Conservation (phyloP, 2,329 filamentous ascomycete genomes). For the Penicillium oxalicum region DNA sequence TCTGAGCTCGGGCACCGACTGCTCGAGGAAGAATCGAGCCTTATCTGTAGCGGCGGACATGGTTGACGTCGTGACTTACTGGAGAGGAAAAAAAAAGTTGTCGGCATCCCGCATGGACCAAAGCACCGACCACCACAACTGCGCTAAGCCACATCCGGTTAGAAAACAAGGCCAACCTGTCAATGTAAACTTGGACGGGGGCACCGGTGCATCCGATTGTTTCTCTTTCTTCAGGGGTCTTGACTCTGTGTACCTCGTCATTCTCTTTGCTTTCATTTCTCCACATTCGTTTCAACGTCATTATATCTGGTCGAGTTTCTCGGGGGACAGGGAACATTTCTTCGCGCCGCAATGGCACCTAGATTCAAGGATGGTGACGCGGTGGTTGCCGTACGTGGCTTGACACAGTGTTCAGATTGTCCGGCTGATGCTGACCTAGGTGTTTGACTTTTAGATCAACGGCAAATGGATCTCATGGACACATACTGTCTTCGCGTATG, state of each 20-base stretch:
- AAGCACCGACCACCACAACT: slow-evolving; percentile 12
- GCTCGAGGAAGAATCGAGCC: slow-evolving; percentile 89
- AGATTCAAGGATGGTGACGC: slow-evolving; percentile 59
- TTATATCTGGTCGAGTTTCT: slow-evolving; percentile 6
- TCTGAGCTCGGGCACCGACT: slow-evolving; percentile 83
- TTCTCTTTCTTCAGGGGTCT: slow-evolving; percentile 27
- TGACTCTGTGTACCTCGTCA: slow-evolving; percentile 19
- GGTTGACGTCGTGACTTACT: slow-evolving; percentile 15
- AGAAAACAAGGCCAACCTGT: neutral
- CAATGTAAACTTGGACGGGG: slow-evolving; percentile 10
- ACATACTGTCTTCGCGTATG: slow-evolving; percentile 78
- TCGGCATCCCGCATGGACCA: slow-evolving; percentile 28
- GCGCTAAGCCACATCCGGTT: slow-evolving; percentile 18
- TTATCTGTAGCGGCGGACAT: slow-evolving; percentile 90
- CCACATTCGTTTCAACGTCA: slow-evolving; percentile 8
- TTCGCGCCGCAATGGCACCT: slow-evolving; percentile 49
- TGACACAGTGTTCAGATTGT: slow-evolving; percentile 10
- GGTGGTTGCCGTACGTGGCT: slow-evolving; percentile 50
- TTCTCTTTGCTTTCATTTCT: slow-evolving; percentile 21
- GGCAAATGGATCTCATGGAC: slow-evolving; percentile 86
- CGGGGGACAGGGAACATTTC: slow-evolving; percentile 13
- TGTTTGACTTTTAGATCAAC: slow-evolving; percentile 52
- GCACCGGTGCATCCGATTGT: slow-evolving; percentile 21
- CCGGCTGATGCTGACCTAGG: slow-evolving; percentile 24
- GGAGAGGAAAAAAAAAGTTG: slow-evolving; percentile 25